Base-by-base conservation (phyloP, 2,329 filamentous ascomycete genomes). In the Eutypella sp. region DNA sequence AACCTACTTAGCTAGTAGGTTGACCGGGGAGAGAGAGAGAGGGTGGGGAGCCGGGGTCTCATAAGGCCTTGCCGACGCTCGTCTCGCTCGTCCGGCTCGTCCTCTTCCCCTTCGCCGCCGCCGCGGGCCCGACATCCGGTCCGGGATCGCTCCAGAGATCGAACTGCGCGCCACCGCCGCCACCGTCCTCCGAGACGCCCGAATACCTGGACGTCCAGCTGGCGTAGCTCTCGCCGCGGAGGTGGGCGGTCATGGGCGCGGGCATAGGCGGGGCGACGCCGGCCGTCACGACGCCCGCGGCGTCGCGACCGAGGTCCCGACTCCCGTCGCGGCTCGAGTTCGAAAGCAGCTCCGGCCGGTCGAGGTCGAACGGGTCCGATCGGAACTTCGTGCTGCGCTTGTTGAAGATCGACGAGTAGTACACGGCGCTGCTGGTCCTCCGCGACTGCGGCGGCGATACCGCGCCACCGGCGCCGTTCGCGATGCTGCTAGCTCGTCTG, bases 321-420 rank as follows among this genome's bases (percentile, higher is more conserved):
- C 60, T 56, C 38, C 56, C 56, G 8, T 52, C 42, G 41, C 41
- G 47, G 34, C 43, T 54, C 51, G 27, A n/a, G n/a, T n/a, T 45
- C 22, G 47, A 57, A 3, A 72, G 65, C 6, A 76, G 63, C 55
- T 78, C 69, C 27, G 76, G 69, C 37, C 70, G 62, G 57, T 84
- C 81, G n/a, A 84, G 68, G 53, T 85, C 81, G 56, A 84, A 84
- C 2, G 79, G 81, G 52, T 84, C 80, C 2, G 79, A 82, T 38
- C 79, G 76, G 59, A 81, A 79, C 56, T 79, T 80, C 55, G 75
- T 75, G 45, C 75, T 72, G 15, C 68, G 64, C 36, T 22, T 39
- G 36, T n/a, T 7, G 19, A 39, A n/a, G n/a, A n/a, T n/a, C n/a
- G n/a, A n/a, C n/a, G n/a, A n/a, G n/a, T n/a, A n/a, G n/a, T n/a